These are phyloP conservation scores for Solanum bukasovii DNA, from an alignment of 257 asterid species.

Conservation along the genomic window DNA sequence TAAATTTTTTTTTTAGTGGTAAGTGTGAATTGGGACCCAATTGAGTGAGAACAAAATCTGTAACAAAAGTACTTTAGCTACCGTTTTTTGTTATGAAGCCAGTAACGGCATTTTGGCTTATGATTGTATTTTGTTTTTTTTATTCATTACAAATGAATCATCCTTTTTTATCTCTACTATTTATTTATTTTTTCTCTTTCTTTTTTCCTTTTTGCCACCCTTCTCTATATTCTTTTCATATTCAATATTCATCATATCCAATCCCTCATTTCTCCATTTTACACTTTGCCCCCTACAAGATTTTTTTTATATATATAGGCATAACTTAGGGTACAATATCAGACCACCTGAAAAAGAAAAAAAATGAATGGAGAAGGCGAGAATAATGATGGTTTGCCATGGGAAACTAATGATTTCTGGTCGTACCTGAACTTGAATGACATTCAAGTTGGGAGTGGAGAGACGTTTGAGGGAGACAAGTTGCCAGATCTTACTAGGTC, in stretches of 20 bases:
- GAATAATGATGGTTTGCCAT: conserved; percentile 1
- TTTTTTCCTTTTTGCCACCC: not conserved
- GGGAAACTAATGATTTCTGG: conserved; percentile 18
- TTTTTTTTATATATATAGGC: not conserved
- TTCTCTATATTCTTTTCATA: not conserved
- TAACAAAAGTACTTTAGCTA: not conserved
- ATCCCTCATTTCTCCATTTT: not conserved
- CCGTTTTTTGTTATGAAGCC: conserved; percentile 30
- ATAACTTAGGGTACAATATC: not conserved
- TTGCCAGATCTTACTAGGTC: not conserved
- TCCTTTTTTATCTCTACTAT: conserved; percentile 3
- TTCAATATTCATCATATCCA: not conserved
- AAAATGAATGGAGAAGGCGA: conserved; percentile 25
- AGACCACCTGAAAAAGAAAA: not conserved
- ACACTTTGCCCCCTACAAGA: not conserved
- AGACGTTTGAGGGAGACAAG: conserved; percentile 9
- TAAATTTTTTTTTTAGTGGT: not conserved
- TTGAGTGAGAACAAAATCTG: not conserved
- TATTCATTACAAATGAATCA: not conserved
- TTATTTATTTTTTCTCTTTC: not conserved
- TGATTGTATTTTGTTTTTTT: conserved; percentile 10
- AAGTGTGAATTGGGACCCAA: not conserved
- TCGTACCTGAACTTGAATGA: conserved; percentile 16
- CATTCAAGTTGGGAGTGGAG: not conserved
- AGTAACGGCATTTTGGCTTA: conserved; percentile 44